Evolutionary conservation across 805 yeast genomes (phyloP), one percentile per base, ranked within the genome.

Genomic region (Starmerella kuoi): DNA sequence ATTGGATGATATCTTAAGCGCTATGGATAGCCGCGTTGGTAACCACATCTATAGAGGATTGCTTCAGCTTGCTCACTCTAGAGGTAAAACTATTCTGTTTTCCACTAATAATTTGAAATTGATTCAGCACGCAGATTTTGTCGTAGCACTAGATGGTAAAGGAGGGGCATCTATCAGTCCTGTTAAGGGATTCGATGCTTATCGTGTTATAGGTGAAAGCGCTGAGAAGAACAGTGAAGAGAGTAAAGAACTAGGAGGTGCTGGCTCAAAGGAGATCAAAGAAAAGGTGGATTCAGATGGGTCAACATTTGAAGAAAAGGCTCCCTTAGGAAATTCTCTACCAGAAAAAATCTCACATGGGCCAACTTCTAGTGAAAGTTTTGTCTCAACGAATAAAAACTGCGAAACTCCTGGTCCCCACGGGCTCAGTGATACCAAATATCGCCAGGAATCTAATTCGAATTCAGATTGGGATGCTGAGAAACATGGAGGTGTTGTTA

Each of bases 11-110:
- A 85, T 82, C 12, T 65, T 84, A 46, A 75, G 84, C 65, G 94
- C 94, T 2, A 91, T 83, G 20, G 94, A 84, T 63, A 81, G 91
- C 11, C 73, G 80, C 53, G 94, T 83, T 21, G 93, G 91, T n/a
- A 73, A 72, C 39, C 79, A 76, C 49, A 78, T 83, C 37, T 72
- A 81, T 71, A 24, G 28, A 4, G 72, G 74, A 27, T 65, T 73
- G 31, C 80, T 93, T 60, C 58, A 81, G 30, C 49, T 70, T 46
- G 84, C 81, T 0, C 47, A 73, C 20, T 55, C 81, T 42, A 61
- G 61, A 27, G 59, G 60, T 17, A 75, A 70, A 51, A 84, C 94
- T 0, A 68, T 88, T 53, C 55, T 85, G 7, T 65, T 84, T 51
- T 88, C 94, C 2, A 84, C 94, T 0, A 94, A 84, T 58, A 94